Evolutionary conservation across 305 asterid genomes (phyloP).

Genomic region (Solanum hybrid): DNA sequence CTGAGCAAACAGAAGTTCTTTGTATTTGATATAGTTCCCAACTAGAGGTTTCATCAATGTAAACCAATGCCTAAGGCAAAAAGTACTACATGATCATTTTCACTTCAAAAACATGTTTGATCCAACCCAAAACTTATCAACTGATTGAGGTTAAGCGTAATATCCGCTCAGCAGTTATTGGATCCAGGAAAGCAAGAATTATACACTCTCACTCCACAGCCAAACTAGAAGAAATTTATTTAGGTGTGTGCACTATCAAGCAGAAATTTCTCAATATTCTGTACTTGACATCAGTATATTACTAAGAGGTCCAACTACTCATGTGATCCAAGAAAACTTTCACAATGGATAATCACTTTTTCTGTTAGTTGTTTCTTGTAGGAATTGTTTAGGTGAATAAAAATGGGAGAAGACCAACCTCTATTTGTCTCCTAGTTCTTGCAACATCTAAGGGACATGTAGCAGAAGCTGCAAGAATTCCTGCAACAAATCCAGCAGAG

Average conservation of each 20-base stretch:
- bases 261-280: neutral
- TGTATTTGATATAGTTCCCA: neutral
- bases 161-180: neutral
- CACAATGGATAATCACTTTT: neutral
- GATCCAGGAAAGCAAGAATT: neutral
- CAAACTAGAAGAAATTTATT: neutral
- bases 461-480: slow-evolving; percentile 77
- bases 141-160: neutral
- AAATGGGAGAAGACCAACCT: slow-evolving; percentile 35
- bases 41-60: neutral
- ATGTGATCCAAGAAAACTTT: neutral
- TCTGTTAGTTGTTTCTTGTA: neutral
- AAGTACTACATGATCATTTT: neutral
- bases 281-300: neutral
- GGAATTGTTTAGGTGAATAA: neutral
- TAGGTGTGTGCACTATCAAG: neutral
- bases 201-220: neutral
- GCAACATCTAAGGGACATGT: slow-evolving; percentile 93
- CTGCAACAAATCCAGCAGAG: slow-evolving; percentile 73
- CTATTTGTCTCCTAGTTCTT: slow-evolving; percentile 81
- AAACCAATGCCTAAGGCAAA: neutral
- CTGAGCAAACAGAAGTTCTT: neutral
- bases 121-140: neutral
- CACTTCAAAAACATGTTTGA: neutral
- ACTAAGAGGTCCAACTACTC: neutral